Conservation (phyloP, 2,329 filamentous ascomycete genomes). For the Passalora sequoiae region DNA sequence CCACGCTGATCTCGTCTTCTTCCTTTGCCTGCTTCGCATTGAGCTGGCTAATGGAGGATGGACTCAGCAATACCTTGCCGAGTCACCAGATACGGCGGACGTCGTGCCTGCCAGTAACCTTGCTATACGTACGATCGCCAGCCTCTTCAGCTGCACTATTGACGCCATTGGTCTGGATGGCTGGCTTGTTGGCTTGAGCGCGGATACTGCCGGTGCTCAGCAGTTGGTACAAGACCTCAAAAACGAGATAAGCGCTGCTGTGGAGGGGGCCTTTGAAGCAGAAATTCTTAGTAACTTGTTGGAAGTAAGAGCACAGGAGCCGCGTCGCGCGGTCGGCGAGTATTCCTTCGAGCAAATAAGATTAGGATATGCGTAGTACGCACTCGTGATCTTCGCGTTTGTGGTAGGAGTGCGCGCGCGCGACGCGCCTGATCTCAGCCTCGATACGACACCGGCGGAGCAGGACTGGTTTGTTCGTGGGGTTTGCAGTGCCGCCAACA, state of each 20-base stretch:
- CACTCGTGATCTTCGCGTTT: too few species aligned
- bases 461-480: too few species aligned
- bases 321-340: constrained; percentile 10
- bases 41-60: constrained; percentile 71
- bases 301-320: constrained; percentile 8
- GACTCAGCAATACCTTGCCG: constrained; percentile 65
- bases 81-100: constrained; percentile 52
- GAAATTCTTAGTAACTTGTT: neutral
- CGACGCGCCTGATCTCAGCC: too few species aligned
- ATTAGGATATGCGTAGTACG: constrained; percentile 1
- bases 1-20: constrained; percentile 63
- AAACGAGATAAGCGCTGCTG: constrained; percentile 63
- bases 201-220: constrained; percentile 51
- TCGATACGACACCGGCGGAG: too few species aligned
- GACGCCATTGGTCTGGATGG: constrained; percentile 70
- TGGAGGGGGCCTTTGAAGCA: constrained; percentile 33
- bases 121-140: constrained; percentile 65
- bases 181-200: constrained; percentile 61
- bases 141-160: constrained; percentile 66
- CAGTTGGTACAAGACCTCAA: constrained; percentile 62
- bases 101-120: constrained; percentile 58
- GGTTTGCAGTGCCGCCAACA: too few species aligned
- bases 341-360: constrained; percentile 14
- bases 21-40: constrained; percentile 67
- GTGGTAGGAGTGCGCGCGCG: too few species aligned